phyloP scores from a whole-genome alignment of 805 yeast genomes.

The Wickerhamomyces bovis region DNA sequence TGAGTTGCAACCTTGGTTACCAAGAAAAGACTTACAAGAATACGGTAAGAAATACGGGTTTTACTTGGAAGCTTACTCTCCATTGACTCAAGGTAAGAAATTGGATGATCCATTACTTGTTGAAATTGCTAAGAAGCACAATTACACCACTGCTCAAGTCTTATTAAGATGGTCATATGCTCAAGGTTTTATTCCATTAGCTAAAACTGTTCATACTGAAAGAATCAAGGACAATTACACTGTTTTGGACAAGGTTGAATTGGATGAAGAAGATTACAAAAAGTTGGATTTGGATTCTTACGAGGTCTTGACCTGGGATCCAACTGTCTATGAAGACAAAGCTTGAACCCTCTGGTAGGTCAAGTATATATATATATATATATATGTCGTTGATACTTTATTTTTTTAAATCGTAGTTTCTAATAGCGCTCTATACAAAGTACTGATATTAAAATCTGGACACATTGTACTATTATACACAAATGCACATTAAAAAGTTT shows the following conservation, averaged over 20 bases:
- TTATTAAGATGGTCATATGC: slow-evolving; percentile 68
- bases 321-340: slow-evolving; percentile 9
- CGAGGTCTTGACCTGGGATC: slow-evolving; percentile 68
- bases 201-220: slow-evolving; percentile 50
- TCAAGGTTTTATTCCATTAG: slow-evolving; percentile 67
- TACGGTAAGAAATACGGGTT: slow-evolving; percentile 16
- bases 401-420: too few species aligned
- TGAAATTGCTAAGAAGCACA: slow-evolving; percentile 26
- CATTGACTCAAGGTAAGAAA: slow-evolving; percentile 19
- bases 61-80: slow-evolving; percentile 20
- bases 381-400: too few species aligned
- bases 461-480: neutral
- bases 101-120: slow-evolving; percentile 17
- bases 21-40: slow-evolving; percentile 20
- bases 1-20: slow-evolving; percentile 24
- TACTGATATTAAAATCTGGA: neutral
- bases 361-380: too few species aligned
- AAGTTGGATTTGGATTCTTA: slow-evolving; percentile 41
- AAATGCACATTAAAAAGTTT: neutral
- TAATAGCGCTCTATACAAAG: too few species aligned
- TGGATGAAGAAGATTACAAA: slow-evolving; percentile 36
- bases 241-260: slow-evolving; percentile 41
- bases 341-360: neutral
- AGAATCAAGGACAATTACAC: slow-evolving; percentile 52
- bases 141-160: slow-evolving; percentile 53